Conservation (phyloP, 176 grass and related monocot species). For the Melocanna baccifera region DNA sequence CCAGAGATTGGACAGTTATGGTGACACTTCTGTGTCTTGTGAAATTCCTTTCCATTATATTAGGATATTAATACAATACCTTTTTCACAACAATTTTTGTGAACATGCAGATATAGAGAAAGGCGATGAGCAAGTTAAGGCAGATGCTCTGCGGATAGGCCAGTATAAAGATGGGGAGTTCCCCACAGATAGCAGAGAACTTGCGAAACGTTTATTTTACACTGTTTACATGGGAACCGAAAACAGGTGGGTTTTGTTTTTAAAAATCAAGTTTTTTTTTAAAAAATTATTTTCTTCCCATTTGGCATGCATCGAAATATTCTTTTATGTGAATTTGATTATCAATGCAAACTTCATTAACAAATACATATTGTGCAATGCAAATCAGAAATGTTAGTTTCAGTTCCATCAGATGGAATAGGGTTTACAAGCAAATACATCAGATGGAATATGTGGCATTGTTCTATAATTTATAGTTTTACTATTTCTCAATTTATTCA, state of each 20-base stretch:
- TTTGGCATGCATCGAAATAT: background rate
- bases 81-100: background rate
- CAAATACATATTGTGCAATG: background rate
- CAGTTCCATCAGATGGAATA: background rate
- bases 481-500: background rate
- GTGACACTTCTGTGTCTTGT: background rate
- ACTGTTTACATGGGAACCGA: conserved; percentile 97
- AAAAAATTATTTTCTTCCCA: background rate
- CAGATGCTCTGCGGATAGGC: conserved; percentile 79
- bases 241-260: conserved; percentile 61
- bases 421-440: background rate
- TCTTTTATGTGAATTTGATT: background rate
- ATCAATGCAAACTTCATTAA: background rate
- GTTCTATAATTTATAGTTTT: conserved; percentile 5
- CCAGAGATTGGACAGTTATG: background rate
- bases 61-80: background rate
- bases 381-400: background rate
- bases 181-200: conserved; percentile 67
- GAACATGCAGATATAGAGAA: conserved; percentile 78
- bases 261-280: conserved; percentile 12
- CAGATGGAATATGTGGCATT: no score
- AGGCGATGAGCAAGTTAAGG: conserved; percentile 93
- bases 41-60: background rate
- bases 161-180: conserved; percentile 87
- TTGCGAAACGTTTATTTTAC: conserved; percentile 85